Percentiles rank a stretch among this genome's conserved stretches.
Conservation (phyloP, 2,329 filamentous ascomycete species). For the Cytospora chrysosperma region DNA sequence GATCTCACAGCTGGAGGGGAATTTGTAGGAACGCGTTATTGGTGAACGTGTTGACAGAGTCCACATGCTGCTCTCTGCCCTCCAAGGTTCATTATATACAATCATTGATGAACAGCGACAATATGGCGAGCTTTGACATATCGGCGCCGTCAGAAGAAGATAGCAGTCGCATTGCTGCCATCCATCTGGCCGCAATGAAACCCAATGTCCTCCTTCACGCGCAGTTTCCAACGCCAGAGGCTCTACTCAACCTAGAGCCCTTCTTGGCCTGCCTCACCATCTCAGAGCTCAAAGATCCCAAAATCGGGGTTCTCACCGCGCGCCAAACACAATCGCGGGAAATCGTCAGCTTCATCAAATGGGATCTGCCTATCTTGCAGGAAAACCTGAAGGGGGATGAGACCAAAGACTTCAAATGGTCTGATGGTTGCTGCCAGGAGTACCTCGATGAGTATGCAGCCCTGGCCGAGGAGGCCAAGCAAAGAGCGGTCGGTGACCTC, state of each 20-base stretch:
- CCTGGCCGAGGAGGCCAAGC: slow-evolving; percentile 33
- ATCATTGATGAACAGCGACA: background rate
- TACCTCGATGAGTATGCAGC: slow-evolving; percentile 38
- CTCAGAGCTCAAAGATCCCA: background rate
- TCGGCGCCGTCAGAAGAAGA: background rate
- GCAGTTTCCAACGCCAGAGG: background rate
- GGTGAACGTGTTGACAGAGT: background rate
- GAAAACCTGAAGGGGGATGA: background rate
- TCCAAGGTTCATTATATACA: background rate
- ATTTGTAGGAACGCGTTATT: background rate
- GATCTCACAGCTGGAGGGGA: too few species aligned
- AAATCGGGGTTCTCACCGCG: background rate
- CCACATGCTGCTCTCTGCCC: background rate
- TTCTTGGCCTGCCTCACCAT: background rate
- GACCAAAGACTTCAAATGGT: background rate
- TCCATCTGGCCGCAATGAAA: background rate
- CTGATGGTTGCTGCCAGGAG: slow-evolving; percentile 34
- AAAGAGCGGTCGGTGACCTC: slow-evolving; percentile 31
- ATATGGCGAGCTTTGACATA: background rate
- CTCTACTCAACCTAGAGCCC: background rate
- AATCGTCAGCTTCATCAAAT: background rate
- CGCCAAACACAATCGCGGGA: background rate
- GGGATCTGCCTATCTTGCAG: background rate
- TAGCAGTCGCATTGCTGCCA: background rate
- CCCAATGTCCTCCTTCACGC: background rate